A percentile compares a stretch with the other conserved stretches of the same genome.
These are phyloP conservation scores for Pythium aquatile DNA, from an alignment of 352 stramenopile genomes.

Conservation along the genomic window DNA sequence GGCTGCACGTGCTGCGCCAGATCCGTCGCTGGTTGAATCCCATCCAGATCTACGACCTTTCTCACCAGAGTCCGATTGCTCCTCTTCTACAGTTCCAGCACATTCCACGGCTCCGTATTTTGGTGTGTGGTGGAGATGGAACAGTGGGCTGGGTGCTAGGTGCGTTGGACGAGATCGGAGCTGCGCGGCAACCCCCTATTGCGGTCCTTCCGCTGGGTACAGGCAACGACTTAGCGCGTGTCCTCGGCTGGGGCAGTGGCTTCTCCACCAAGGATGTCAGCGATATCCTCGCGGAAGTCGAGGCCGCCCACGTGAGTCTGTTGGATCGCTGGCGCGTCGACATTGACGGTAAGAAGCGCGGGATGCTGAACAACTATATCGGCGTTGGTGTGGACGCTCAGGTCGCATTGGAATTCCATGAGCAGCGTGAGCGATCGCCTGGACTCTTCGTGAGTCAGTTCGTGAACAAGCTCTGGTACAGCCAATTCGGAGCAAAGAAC, in stretches of 20 bases:
- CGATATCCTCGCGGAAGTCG: conserved; percentile 64
- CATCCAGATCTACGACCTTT: conserved; percentile 95
- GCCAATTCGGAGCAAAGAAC: conserved; percentile 83
- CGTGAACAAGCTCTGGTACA: conserved; percentile 93
- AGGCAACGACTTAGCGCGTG: conserved; percentile 93
- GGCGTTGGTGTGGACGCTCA: conserved; percentile 89
- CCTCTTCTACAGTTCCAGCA: conserved; percentile 90
- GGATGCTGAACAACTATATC: conserved; percentile 80
- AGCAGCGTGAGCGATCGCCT: conserved; percentile 84
- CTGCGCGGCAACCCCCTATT: conserved; percentile 85
- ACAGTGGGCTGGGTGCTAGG: conserved; percentile 92
- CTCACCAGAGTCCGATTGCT: conserved; percentile 89
- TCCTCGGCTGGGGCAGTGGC: conserved; percentile 93
- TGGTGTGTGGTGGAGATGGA: conserved; percentile 95
- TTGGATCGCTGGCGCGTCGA: conserved; percentile 74
- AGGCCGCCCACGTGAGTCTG: conserved; percentile 70
- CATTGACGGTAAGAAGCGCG: conserved; percentile 67
- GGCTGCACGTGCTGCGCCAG: conserved; percentile 90
- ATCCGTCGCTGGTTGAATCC: conserved; percentile 93
- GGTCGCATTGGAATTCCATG: conserved; percentile 89
- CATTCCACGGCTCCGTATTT: conserved; percentile 85
- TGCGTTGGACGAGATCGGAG: conserved; percentile 65
- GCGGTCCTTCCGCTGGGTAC: conserved; percentile 95
- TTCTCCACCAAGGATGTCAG: conserved; percentile 79
- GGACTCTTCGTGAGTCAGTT: conserved; percentile 88